Percentiles rank a stretch among this genome's conserved stretches.
Conservation (phyloP, 2,329 filamentous ascomycete species). For the Paecilomyces sp. region DNA sequence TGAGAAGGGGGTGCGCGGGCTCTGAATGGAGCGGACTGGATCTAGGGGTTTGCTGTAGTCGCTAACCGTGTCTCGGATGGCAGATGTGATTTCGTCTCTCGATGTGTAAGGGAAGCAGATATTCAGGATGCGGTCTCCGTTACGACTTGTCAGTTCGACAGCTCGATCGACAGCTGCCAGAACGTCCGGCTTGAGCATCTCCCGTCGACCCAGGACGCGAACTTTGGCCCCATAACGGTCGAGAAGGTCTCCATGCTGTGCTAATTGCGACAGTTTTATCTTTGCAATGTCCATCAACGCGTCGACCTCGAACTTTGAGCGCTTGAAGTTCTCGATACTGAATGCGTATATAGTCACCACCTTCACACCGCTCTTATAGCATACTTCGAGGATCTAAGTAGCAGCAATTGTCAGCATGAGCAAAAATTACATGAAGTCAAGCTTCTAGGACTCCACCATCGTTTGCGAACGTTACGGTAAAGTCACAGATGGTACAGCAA, state of each 20-base stretch:
- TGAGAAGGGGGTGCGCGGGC: constrained; percentile 64
- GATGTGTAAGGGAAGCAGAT: constrained; percentile 98
- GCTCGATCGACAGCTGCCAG: constrained; percentile 81
- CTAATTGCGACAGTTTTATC: constrained; percentile 83
- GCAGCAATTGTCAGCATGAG: constrained; percentile 2
- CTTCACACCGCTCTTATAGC: constrained; percentile 95
- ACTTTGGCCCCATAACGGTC: constrained; percentile 88
- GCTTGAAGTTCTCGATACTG: constrained; percentile 98
- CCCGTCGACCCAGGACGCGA: constrained; percentile 74
- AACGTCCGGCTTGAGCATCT: constrained; percentile 79
- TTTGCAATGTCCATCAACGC: constrained; percentile 97
- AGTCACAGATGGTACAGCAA: neutral
- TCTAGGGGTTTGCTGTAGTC: constrained; percentile 72
- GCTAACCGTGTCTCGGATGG: constrained; percentile 78
- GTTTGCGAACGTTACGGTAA: neutral
- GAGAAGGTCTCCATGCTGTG: constrained; percentile 86
- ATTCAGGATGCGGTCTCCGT: constrained; percentile 74
- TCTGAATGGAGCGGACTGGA: constrained; percentile 23
- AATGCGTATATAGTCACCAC: constrained; percentile 98
- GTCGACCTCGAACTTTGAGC: constrained; percentile 92
- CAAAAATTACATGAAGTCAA: constrained; percentile 6
- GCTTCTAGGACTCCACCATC: neutral
- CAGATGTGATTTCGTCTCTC: constrained; percentile 86
- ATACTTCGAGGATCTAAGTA: constrained; percentile 79
- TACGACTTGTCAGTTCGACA: constrained; percentile 77